Conservation (phyloP, 2,329 filamentous ascomycete genomes). For the Helotiales sp. region DNA sequence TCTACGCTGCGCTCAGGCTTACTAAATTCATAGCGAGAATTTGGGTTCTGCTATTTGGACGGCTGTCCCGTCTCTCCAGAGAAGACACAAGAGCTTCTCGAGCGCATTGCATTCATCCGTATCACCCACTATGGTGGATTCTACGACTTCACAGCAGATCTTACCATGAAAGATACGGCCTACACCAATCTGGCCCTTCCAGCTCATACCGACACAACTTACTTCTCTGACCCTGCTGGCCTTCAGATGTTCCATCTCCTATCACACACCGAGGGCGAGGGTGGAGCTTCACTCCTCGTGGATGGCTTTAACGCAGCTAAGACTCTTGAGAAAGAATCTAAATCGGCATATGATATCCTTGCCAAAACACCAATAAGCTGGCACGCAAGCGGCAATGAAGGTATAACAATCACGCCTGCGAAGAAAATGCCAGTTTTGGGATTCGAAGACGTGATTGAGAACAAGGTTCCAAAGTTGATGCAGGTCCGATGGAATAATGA, state of each 20-base stretch:
- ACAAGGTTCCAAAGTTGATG: constrained; percentile 44
- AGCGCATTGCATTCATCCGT: constrained; percentile 82
- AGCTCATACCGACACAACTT: constrained; percentile 92
- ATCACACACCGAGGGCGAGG: constrained; percentile 68
- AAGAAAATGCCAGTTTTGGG: constrained; percentile 71
- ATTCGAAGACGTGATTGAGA: constrained; percentile 46
- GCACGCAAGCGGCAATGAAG: constrained; percentile 86
- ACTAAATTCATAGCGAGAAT: constrained; percentile 50
- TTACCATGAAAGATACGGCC: constrained; percentile 84
- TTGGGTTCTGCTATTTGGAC: constrained; percentile 78
- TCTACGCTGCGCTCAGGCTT: not conserved
- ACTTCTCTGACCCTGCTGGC: constrained; percentile 89
- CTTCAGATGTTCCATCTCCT: constrained; percentile 92
- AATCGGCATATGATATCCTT: constrained; percentile 58
- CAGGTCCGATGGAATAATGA: constrained; percentile 93
- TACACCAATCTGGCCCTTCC: constrained; percentile 84
- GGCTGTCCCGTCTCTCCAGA: constrained; percentile 67
- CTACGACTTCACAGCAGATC: constrained; percentile 86
- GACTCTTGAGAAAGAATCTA: constrained; percentile 55
- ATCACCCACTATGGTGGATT: constrained; percentile 89
- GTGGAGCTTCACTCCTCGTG: constrained; percentile 79
- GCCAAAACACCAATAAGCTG: constrained; percentile 60
- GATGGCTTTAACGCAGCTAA: constrained; percentile 79
- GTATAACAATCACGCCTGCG: constrained; percentile 76
- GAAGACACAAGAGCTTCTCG: constrained; percentile 72